Base-by-base conservation (phyloP, 202 grass and related monocot species). In the Sporobolus alterniflorus region DNA sequence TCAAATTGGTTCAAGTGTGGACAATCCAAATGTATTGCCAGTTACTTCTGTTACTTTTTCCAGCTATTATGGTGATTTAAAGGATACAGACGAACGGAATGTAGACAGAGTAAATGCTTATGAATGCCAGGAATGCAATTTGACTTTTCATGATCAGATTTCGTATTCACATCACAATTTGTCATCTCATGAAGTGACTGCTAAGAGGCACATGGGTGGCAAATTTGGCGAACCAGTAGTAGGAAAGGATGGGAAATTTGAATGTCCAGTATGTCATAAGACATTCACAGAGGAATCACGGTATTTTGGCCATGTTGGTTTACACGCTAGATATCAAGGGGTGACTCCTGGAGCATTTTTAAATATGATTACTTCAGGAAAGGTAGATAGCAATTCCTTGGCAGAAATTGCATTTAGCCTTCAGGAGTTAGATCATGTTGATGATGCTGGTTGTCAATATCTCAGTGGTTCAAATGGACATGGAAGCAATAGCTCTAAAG, bases 201-300 rank as follows among this genome's bases (percentile, higher is more conserved):
- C 75, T 86, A 99, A 99, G 81, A 92, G 84, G 68, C 93, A 86
- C 44, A 88, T 60, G 76, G 76, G 68, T 84, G 72, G 72, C n/a
- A 90, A 91, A 83, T 84, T 83, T 56, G 83, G 90, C 51, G 91
- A 74, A 67, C 87, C 78, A 49, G 33, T 94, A 56, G 30, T 94
- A 54, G 80, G 81, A 17, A 92, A 94, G 76, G 93, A 97, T 84
- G 93, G 97, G 14, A 92, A 92, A 57, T 91, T 89, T 78, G 86
- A 91, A 83, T 97, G 97, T 28, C 93, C 88, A 57, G 42, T 94
- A 67, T 99, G 97, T 77, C 73, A 60, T 42, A 91, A 96, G 83
- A 88, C 57, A 48, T 99, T 97, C 69, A 70, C 88, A 36, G 81
- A 97, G 75, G 85, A 89, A 85, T 83, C 89, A 51, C 89, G 68